Conservation (phyloP, 1,284 basidiomycete species). For the Neotropicomus parvogracilis region DNA sequence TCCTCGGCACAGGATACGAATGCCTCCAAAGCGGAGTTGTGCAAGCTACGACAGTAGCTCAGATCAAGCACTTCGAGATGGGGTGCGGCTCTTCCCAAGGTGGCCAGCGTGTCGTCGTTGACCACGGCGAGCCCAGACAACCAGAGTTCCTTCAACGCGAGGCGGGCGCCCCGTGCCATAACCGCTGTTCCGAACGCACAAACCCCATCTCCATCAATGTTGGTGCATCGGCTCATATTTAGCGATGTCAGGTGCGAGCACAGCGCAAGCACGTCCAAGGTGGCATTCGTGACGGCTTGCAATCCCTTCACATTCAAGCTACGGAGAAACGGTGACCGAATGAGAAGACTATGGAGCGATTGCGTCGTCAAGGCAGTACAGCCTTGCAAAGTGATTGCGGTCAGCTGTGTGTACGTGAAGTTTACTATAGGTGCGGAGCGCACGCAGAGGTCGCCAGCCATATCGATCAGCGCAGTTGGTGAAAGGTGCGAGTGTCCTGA, state of each 20-base stretch:
- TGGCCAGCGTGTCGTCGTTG: constrained; percentile 55
- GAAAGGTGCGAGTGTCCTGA: constrained; percentile 60
- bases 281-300: constrained; percentile 64
- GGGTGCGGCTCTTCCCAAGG: constrained; percentile 63
- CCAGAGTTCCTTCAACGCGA: constrained; percentile 56
- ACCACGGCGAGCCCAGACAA: constrained; percentile 63
- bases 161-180: constrained; percentile 42
- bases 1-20: constrained; percentile 58
- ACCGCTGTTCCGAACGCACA: constrained; percentile 41
- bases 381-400: constrained; percentile 69
- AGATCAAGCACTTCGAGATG: constrained; percentile 80
- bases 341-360: constrained; percentile 68
- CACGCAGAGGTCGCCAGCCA: constrained; percentile 53
- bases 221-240: constrained; percentile 72
- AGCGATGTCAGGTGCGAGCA: constrained; percentile 57
- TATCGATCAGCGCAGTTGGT: constrained; percentile 46
- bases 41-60: constrained; percentile 65
- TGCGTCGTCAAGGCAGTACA: constrained; percentile 63
- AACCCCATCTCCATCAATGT: constrained; percentile 65
- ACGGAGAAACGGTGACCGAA: constrained; percentile 61
- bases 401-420: constrained; percentile 58
- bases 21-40: constrained; percentile 71
- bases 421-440: constrained; percentile 33
- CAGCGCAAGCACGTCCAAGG: constrained; percentile 62
- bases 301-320: constrained; percentile 67